phyloP scores from a whole-genome alignment of 2,329 filamentous ascomycete genomes.

The Penicillium freii region DNA sequence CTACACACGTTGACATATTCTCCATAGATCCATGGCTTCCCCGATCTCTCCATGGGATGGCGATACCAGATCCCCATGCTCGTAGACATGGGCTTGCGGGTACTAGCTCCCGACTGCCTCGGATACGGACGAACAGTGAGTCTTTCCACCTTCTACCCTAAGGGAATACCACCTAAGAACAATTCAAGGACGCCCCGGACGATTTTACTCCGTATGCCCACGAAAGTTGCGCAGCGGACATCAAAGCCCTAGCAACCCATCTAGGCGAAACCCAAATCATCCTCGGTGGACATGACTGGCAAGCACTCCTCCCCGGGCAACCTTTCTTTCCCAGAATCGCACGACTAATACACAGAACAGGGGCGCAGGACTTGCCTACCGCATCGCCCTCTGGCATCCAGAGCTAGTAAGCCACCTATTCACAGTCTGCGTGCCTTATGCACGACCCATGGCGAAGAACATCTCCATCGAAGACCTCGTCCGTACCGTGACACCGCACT shows the following conservation, averaged over 20 bases:
- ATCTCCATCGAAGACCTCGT: conserved; percentile 61
- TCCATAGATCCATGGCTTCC: conserved; percentile 69
- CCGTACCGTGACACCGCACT: conserved; percentile 60
- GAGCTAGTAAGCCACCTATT: conserved; percentile 72
- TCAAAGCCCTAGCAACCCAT: conserved; percentile 67
- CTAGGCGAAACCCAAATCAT: conserved; percentile 62
- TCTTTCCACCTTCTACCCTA: not conserved
- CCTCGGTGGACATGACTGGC: conserved; percentile 87
- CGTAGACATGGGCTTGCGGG: conserved; percentile 67
- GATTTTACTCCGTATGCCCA: conserved; percentile 63
- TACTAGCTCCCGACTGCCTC: conserved; percentile 81
- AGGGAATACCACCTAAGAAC: conserved; percentile 30
- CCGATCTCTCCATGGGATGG: conserved; percentile 82
- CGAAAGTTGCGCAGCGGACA: conserved; percentile 71
- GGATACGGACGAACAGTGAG: conserved; percentile 75
- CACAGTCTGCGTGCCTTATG: conserved; percentile 75
- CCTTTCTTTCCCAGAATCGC: not conserved
- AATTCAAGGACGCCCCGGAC: conserved; percentile 56
- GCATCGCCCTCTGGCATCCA: conserved; percentile 70
- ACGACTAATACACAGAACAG: conserved; percentile 28
- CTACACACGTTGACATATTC: not conserved
- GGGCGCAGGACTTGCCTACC: conserved; percentile 77
- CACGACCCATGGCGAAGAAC: conserved; percentile 53
- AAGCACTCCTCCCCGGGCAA: conserved; percentile 7
- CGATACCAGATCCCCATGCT: conserved; percentile 82